These are phyloP conservation scores for Trichoderma polysporum DNA, from an alignment of 2,329 filamentous ascomycete species.

Conservation along the genomic window DNA sequence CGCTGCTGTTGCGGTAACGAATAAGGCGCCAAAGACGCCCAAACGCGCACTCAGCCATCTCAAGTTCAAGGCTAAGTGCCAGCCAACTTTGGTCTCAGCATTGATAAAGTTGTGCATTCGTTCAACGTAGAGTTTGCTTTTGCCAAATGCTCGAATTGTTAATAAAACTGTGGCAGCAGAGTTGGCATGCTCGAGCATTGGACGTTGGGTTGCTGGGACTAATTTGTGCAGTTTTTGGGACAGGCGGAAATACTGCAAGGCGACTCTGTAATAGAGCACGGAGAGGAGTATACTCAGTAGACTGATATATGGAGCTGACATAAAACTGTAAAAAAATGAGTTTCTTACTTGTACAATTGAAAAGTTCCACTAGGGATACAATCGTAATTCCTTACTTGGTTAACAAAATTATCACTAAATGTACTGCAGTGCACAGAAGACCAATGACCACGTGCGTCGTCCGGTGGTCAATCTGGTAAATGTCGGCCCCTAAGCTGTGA, in stretches of 20 bases:
- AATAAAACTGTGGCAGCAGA: slow-evolving; percentile 9
- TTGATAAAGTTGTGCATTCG: neutral
- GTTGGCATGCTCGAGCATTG: slow-evolving; percentile 17
- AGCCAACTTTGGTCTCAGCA: neutral
- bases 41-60: slow-evolving; percentile 13
- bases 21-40: slow-evolving; percentile 5
- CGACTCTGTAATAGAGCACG: neutral
- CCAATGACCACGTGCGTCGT: neutral
- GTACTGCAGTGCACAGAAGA: neutral
- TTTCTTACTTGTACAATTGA: neutral
- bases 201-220: slow-evolving; percentile 1
- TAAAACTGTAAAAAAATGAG: neutral
- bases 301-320: neutral
- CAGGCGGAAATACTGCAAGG: neutral
- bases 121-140: neutral
- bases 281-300: neutral
- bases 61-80: neutral
- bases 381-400: neutral
- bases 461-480: slow-evolving; percentile 17
- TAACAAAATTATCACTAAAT: neutral
- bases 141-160: slow-evolving; percentile 21
- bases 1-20: slow-evolving; percentile 9
- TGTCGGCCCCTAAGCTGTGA: slow-evolving; percentile 12
- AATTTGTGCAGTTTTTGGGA: neutral
- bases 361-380: no score